These are phyloP conservation scores for Dryas alaskensis DNA, from an alignment of 306 rosid species.

Conservation along the genomic window DNA sequence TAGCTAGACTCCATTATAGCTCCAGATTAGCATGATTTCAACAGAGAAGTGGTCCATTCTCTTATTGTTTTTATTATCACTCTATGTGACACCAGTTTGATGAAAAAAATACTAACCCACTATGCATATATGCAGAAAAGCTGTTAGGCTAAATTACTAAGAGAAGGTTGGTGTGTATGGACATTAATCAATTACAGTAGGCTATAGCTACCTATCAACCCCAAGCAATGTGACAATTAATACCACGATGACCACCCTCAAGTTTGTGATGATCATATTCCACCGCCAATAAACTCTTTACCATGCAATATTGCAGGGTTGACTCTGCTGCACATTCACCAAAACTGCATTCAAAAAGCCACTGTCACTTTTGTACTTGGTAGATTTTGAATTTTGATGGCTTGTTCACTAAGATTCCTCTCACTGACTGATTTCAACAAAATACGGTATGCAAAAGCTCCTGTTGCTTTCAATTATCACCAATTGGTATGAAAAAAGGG, in stretches of 20 bases:
- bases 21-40: constrained; percentile 26
- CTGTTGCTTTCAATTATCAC: constrained; percentile 19
- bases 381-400: constrained; percentile 15
- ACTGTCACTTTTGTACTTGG: constrained; percentile 7
- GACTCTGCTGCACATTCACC: constrained; percentile 33
- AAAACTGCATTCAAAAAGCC: constrained; percentile 21
- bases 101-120: too few species aligned
- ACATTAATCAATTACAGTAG: too few species aligned
- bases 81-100: neutral
- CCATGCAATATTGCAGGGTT: constrained; percentile 16
- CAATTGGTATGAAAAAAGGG: constrained; percentile 18
- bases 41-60: constrained; percentile 19
- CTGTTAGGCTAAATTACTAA: too few species aligned
- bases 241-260: constrained; percentile 1
- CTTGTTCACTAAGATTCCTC: neutral
- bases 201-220: constrained; percentile 8
- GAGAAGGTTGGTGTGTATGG: too few species aligned
- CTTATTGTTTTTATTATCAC: neutral
- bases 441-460: neutral
- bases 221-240: constrained; percentile 12
- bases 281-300: constrained; percentile 19
- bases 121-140: too few species aligned
- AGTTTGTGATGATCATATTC: constrained; percentile 11
- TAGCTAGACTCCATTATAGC: constrained; percentile 11
- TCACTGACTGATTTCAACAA: constrained; percentile 18